These are phyloP conservation scores for Kwoniella botswanensis DNA, from an alignment of 768 basidiomycete species.

Conservation along the genomic window DNA sequence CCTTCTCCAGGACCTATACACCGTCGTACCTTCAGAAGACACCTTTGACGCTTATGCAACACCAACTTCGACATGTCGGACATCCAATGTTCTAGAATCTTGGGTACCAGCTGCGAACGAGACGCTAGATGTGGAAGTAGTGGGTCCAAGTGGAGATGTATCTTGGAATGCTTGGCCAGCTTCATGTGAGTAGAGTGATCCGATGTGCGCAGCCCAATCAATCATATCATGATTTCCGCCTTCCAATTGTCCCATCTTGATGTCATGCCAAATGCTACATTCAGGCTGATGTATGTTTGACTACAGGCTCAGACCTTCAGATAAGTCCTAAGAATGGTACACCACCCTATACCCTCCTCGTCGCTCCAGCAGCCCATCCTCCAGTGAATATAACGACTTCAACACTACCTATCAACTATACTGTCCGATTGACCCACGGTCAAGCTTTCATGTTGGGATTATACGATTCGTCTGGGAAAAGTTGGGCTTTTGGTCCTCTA, in stretches of 20 bases:
- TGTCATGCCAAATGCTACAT: background rate
- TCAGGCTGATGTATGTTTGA: background rate
- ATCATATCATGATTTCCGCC: too few species aligned
- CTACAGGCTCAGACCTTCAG: slow-evolving; percentile 40
- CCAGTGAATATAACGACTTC: slow-evolving; percentile 47
- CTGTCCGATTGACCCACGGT: slow-evolving; percentile 44
- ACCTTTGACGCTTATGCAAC: slow-evolving; percentile 31
- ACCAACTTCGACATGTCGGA: slow-evolving; percentile 23
- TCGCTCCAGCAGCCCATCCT: slow-evolving; percentile 47
- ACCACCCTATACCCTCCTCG: slow-evolving; percentile 41
- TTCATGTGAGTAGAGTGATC: slow-evolving; percentile 27
- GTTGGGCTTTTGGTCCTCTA: slow-evolving; percentile 43
- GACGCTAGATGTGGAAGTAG: slow-evolving; percentile 38
- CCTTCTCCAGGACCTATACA: slow-evolving; percentile 34
- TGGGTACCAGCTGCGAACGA: slow-evolving; percentile 35
- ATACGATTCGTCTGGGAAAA: slow-evolving; percentile 39
- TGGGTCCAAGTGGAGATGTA: slow-evolving; percentile 27
- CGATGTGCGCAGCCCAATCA: too few species aligned
- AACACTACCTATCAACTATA: slow-evolving; percentile 42
- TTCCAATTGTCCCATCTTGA: too few species aligned
- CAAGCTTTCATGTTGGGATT: slow-evolving; percentile 47
- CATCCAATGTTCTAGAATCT: slow-evolving; percentile 30
- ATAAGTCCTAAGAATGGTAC: slow-evolving; percentile 48
- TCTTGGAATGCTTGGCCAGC: slow-evolving; percentile 46
- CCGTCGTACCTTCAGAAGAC: slow-evolving; percentile 30